phyloP scores from a whole-genome alignment of 2,329 filamentous ascomycete species.

The Botrytis fabae region DNA sequence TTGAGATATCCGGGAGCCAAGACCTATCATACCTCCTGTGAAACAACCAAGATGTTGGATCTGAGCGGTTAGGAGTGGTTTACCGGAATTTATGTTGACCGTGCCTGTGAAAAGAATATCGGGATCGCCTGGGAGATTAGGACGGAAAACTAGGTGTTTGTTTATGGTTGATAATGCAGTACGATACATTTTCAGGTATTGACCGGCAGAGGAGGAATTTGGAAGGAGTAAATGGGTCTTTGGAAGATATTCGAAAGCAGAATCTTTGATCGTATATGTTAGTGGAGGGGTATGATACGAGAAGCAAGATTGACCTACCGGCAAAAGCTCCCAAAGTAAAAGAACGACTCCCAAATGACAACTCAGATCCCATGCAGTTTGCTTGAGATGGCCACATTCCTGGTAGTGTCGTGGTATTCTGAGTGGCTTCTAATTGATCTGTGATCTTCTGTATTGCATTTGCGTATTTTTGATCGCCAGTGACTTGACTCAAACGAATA shows the following conservation, averaged over 20 bases:
- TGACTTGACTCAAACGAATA: slow-evolving; percentile 61
- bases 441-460: slow-evolving; percentile 59
- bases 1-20: slow-evolving; percentile 61
- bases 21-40: slow-evolving; percentile 65
- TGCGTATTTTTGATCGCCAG: slow-evolving; percentile 58
- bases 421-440: slow-evolving; percentile 53
- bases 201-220: slow-evolving; percentile 33
- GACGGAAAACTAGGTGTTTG: slow-evolving; percentile 46
- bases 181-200: slow-evolving; percentile 46
- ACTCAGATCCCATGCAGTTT: slow-evolving; percentile 48
- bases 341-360: slow-evolving; percentile 49
- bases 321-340: slow-evolving; percentile 56
- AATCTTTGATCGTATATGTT: slow-evolving; percentile 59
- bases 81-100: slow-evolving; percentile 34
- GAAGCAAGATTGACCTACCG: slow-evolving; percentile 54
- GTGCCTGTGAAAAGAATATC: slow-evolving; percentile 52
- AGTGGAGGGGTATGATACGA: slow-evolving; percentile 54
- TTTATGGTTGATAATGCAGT: slow-evolving; percentile 47
- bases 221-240: slow-evolving; percentile 46
- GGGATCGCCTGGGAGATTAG: slow-evolving; percentile 46
- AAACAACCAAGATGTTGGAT: slow-evolving; percentile 69
- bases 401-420: slow-evolving; percentile 54
- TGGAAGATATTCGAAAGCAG: slow-evolving; percentile 63
- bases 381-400: slow-evolving; percentile 61
- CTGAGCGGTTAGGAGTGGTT: slow-evolving; percentile 21